Conservation (phyloP, 805 yeast species). For the Candida sithepensis region DNA sequence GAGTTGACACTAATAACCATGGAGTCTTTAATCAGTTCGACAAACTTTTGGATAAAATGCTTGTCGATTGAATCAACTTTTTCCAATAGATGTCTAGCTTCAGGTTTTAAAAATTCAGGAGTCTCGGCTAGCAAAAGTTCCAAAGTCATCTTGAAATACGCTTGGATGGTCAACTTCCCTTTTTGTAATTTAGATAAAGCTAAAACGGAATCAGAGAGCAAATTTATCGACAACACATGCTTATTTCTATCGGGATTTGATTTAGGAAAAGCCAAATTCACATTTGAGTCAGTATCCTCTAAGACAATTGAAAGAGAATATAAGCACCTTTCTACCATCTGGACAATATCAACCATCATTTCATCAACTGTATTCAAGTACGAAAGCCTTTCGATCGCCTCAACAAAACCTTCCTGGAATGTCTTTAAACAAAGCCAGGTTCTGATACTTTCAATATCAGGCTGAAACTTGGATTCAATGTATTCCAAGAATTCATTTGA, state of each 20-base stretch:
- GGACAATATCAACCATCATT: conserved; percentile 23
- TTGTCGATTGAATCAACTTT: conserved; percentile 9
- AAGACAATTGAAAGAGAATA: conserved; percentile 20
- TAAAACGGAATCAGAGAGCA: conserved; percentile 18
- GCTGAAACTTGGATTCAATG: conserved; percentile 11
- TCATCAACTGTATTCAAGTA: conserved; percentile 13
- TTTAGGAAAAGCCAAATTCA: conserved; percentile 8
- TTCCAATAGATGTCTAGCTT: conserved; percentile 10
- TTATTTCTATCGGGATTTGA: conserved; percentile 7
- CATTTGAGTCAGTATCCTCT: conserved; percentile 11
- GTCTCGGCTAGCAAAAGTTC: conserved; percentile 10
- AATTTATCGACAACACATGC: conserved; percentile 9
- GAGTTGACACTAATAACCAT: conserved; percentile 23
- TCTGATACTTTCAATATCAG: conserved; percentile 23
- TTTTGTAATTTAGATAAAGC: conserved; percentile 13
- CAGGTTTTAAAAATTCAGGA: conserved; percentile 18
- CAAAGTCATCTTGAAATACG: conserved; percentile 16
- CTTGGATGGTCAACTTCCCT: conserved; percentile 6
- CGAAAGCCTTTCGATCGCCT: conserved; percentile 21
- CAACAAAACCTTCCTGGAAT: conserved; percentile 23
- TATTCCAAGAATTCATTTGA: neutral
- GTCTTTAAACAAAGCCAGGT: conserved; percentile 22
- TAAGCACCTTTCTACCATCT: conserved; percentile 22
- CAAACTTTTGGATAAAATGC: conserved; percentile 17
- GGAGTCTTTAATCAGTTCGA: conserved; percentile 24